Base-by-base conservation (phyloP, 352 stramenopile genomes). In the Phytophthora ohioensis region DNA sequence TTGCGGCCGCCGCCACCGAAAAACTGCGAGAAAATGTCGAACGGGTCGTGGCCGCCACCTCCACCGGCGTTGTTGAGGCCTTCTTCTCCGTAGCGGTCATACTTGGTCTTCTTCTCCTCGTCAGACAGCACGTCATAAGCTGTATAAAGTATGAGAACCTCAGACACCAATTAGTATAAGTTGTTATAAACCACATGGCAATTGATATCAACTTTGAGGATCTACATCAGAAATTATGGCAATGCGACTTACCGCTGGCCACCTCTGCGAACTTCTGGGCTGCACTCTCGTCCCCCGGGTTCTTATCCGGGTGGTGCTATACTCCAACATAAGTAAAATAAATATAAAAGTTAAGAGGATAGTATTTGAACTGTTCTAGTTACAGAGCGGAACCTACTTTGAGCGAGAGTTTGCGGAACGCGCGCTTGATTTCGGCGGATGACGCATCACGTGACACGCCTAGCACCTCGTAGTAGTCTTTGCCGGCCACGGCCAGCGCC, bases 111-210 rank as follows among this genome's bases (percentile, higher is more conserved):
- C 79, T 94, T 95, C 11, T 98, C 87, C n/a, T 90, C 80, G 63
- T 98, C 91, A 51, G 90, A 97, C 3, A 98, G 79, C 41, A 98
- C 91, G 35, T 97, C 90, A 67, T 98, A 98, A 2, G 93, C 93
- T 90, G 63, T 51, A 77, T 51, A 64, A 69, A 63, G 9, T 30
- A 46, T 57, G 11, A 71, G 17, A 41, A n/a, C n/a, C 10, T 6
- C 21, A 27, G 21, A 27, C 21, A 27, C 21, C 21, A 27, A n/a
- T 53, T n/a, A 49, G 30, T 46, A 59, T 11, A 57, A 53, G 60
- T 45, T 41, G 21, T 21, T 21, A 54, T 21, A 55, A 31, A 39
- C 6, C 5, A 11, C 6, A 27, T 27, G 21, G 21, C 21, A 27
- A 27, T 27, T 1, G 21, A 27, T 5, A 61, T 54, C 11, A 58